Evolutionary conservation across 441 rosid species (phyloP), one percentile per base, ranked within the genome.

Genomic region (Arabidopsis lyrata): DNA sequence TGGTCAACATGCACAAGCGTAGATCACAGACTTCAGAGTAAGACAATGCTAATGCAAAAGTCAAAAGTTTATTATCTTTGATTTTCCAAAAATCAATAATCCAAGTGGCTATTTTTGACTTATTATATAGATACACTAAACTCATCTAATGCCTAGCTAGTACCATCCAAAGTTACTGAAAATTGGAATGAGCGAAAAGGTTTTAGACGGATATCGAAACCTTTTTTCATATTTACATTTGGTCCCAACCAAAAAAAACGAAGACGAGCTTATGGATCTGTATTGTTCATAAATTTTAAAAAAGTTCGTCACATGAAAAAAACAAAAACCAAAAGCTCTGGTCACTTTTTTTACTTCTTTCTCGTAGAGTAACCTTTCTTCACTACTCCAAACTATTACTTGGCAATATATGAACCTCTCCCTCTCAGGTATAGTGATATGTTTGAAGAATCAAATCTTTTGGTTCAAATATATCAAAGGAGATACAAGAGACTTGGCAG

Each of bases 1-100:
- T 29, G 62, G 68, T 53, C 69, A 62, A 72, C 63, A n/a, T n/a
- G n/a, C n/a, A 53, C 63, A 72, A 29, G 20, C 64, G 15, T n/a
- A 44, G 31, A 22, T 73, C 44, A 66, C 44, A 66, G 22, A 24
- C 27, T 24, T 29, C 31, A 4, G 31, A 66, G 60, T 60, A n/a
- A 36, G 42, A 52, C 27, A 32, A 41, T 8, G 45, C 20, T 12
- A 61, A 41, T 52, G 22, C 32, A 35, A n/a, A 39, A 71, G 75
- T 39, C 62, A 61, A 39, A 61, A 31, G 6, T 16, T 29, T 38
- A 11, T 6, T 22, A 59, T 59, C 29, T 32, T 67, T 4, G 22
- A 16, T 4, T 29, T 16, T 14, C 24, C 22, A 18, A 55, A 9
- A n/a, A 3, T 0, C 1, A n/a, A 32, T 31, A 6, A 32, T 1